Evolutionary conservation across 1,284 basidiomycete genomes (phyloP).

Genomic region (Cutaneotrichosporon sp.): DNA sequence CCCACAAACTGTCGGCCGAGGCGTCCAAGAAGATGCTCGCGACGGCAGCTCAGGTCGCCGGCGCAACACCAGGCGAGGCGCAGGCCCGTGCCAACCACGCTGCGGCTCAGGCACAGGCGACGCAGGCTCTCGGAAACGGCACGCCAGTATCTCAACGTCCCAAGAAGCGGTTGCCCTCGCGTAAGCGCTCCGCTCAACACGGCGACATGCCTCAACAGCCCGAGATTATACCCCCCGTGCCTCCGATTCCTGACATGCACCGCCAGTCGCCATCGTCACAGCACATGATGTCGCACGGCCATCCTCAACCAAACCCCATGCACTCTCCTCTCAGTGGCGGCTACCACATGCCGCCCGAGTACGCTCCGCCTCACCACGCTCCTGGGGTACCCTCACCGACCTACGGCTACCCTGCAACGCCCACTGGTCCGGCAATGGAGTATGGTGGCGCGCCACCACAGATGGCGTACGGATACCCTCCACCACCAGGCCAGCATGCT

Average conservation of each 20-base stretch:
- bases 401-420: conserved; percentile 27
- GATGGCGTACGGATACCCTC: conserved; percentile 28
- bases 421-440: conserved; percentile 18
- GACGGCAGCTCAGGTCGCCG: conserved; percentile 36
- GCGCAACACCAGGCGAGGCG: conserved; percentile 24
- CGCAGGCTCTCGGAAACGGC: conserved; percentile 37
- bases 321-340: conserved; percentile 38
- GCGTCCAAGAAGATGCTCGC: conserved; percentile 48
- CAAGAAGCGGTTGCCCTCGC: conserved; percentile 33
- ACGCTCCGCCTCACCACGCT: conserved; percentile 27
- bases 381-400: conserved; percentile 25
- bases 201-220: conserved; percentile 18
- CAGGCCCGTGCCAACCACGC: conserved; percentile 24
- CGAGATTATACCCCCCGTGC: conserved; percentile 44
- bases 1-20: conserved; percentile 50
- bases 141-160: conserved; percentile 27
- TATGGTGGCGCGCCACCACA: conserved; percentile 8
- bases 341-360: conserved; percentile 42
- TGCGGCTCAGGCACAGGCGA: conserved; percentile 31
- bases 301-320: conserved; percentile 26
- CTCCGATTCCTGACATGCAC: conserved; percentile 43
- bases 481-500: conserved; percentile 22
- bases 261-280: conserved; percentile 32
- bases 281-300: conserved; percentile 22
- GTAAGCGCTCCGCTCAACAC: conserved; percentile 35